Evolutionary conservation across 2,329 filamentous ascomycete genomes (phyloP).

Genomic region (Talaromyces sp.): DNA sequence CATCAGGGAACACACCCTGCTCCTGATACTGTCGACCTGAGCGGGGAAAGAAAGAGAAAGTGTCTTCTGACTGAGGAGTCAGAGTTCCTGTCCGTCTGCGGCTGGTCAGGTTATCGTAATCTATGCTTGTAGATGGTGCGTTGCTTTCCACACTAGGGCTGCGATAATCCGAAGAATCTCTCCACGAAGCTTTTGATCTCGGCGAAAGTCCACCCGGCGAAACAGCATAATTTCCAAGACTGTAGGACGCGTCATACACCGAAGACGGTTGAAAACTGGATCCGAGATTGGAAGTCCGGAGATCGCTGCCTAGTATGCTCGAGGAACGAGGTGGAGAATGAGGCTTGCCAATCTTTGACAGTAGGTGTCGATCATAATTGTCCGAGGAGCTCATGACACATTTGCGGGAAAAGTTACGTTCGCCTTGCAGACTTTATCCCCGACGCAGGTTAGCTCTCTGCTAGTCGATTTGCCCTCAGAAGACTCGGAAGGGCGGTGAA

Average conservation of each 20-base stretch:
- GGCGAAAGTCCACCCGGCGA: conserved; percentile 41
- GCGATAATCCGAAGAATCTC: conserved; percentile 40
- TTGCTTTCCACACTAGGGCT: conserved; percentile 45
- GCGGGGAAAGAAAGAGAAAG: conserved; percentile 46
- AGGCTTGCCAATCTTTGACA: conserved; percentile 60
- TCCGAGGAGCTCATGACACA: conserved; percentile 58
- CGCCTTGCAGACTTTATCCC: conserved; percentile 52
- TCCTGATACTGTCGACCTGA: conserved; percentile 62
- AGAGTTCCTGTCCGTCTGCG: conserved; percentile 50
- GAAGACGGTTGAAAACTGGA: conserved; percentile 16
- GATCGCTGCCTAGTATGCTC: conserved; percentile 32
- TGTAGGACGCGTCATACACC: conserved; percentile 22
- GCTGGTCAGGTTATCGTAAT: conserved; percentile 33
- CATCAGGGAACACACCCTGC: conserved; percentile 52
- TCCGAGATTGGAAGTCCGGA: conserved; percentile 24
- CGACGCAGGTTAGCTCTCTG: background rate
- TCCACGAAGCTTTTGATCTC: conserved; percentile 39
- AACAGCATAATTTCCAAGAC: conserved; percentile 35
- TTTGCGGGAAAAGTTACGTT: conserved; percentile 56
- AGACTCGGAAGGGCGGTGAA: background rate
- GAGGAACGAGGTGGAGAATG: conserved; percentile 52
- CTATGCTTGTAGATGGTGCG: conserved; percentile 40
- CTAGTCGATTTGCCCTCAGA: background rate
- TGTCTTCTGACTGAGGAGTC: conserved; percentile 48
- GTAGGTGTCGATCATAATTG: conserved; percentile 59